phyloP scores from a whole-genome alignment of 331 rosid genomes.

The Pyrus hybrid region DNA sequence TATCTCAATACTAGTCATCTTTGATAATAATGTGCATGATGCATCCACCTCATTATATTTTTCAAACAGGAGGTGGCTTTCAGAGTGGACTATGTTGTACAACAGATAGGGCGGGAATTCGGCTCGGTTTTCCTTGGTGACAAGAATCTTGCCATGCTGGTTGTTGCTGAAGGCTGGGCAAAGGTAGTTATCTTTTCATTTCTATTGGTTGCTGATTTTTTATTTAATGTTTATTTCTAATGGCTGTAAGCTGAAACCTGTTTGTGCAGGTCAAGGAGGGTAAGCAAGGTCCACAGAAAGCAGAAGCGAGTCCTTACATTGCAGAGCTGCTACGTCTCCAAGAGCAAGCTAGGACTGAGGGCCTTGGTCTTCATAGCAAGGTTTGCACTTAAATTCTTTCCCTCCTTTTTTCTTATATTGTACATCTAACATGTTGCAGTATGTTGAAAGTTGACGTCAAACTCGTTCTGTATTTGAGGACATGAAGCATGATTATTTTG shows the following conservation, averaged over 20 bases:
- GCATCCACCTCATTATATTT: neutral
- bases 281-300: slow-evolving; percentile 65
- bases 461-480: neutral
- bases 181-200: slow-evolving; percentile 40
- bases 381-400: slow-evolving; percentile 15
- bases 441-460: neutral
- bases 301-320: slow-evolving; percentile 85
- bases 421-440: neutral
- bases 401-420: neutral
- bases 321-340: slow-evolving; percentile 60
- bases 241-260: slow-evolving; percentile 16
- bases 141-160: slow-evolving; percentile 65
- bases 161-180: slow-evolving; percentile 95
- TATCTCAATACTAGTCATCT: neutral
- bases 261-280: slow-evolving; percentile 53
- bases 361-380: slow-evolving; percentile 94
- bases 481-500: slow-evolving; percentile 1
- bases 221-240: slow-evolving; percentile 2
- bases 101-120: slow-evolving; percentile 71
- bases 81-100: slow-evolving; percentile 69
- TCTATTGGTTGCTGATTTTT: neutral
- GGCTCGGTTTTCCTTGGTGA: slow-evolving; percentile 81
- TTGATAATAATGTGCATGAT: neutral
- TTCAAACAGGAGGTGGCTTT: slow-evolving; percentile 70
- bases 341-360: slow-evolving; percentile 83